Base-by-base conservation (phyloP, 176 grass and related monocot species). In the Lolium multiflorum region DNA sequence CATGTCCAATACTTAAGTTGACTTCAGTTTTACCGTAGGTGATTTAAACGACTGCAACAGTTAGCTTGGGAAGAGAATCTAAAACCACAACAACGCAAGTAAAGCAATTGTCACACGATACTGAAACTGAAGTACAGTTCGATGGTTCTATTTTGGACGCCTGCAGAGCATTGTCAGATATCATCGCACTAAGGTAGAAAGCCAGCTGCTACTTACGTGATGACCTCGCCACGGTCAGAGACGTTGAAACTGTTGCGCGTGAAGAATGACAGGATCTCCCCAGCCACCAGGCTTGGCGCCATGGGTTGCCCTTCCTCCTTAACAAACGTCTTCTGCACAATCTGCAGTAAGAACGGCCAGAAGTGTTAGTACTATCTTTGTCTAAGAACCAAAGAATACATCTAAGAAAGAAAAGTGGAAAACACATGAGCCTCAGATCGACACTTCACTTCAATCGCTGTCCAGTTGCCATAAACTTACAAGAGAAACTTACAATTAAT, bases 311-410 rank as follows among this genome's bases (percentile, higher is more conserved):
- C 89, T 55, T 81, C 93, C 74, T 90, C 87, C 74, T 77, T 98
- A 31, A 98, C 79, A 79, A 94, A 94, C 57, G 96, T 92, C 92
- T 98, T 98, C 81, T 96, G 96, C 65, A 98, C 96, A 75, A 98
- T 88, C 96, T 98, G 86, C 47, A 63, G 20, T 77, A 13, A 24
- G 72, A 83, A 65, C 56, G 25, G 31, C 1, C 50, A 54, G 5
- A 15, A 8, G 0, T 38, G 17, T 66, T 70, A 35, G 20, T 80
- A 63, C 55, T 35, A 28, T 59, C 63, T 64, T 65, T 15, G 22
- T 4, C 38, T n/a, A 17, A 83, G 11, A 79, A 62, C 1, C 31
- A 54, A 67, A 11, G 2, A 74, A 8, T 21, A 22, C 6, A 52
- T 66, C 8, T 17, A 67, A 61, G 17, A 71, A 56, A n/a, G n/a